Conservation (phyloP, 202 grass and related monocot genomes). For the Zoysia matrella region DNA sequence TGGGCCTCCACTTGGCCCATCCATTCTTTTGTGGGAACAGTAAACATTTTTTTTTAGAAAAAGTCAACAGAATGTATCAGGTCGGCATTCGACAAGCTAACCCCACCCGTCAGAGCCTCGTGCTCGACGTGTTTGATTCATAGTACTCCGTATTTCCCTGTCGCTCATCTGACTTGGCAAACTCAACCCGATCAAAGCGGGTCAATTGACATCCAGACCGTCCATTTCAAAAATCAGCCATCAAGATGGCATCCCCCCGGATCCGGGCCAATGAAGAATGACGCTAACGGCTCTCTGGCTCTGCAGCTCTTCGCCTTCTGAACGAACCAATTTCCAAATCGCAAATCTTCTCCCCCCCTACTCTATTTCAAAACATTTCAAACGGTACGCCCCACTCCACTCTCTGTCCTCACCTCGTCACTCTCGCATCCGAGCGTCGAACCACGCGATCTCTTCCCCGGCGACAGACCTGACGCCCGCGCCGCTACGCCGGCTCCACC, state of each 20-base stretch:
- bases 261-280: constrained; percentile 4
- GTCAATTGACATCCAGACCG: constrained; percentile 28
- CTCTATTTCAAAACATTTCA: constrained; percentile 61
- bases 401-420: not conserved
- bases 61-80: not conserved
- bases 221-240: constrained; percentile 49
- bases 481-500: constrained; percentile 6
- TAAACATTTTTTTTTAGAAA: not conserved
- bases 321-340: constrained; percentile 34
- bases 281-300: constrained; percentile 36
- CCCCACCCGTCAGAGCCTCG: not conserved
- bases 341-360: constrained; percentile 29
- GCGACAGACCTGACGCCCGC: not conserved
- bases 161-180: constrained; percentile 11
- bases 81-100: not conserved
- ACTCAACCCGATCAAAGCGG: not conserved
- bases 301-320: constrained; percentile 17
- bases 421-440: not conserved
- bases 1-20: too few relatives aligned
- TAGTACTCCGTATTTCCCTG: too few relatives aligned
- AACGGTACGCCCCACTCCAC: constrained; percentile 23
- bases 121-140: not conserved
- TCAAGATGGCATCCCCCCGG: not conserved
- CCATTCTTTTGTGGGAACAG: too few relatives aligned
- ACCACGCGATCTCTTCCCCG: not conserved